A percentile compares a stretch with the other conserved stretches of the same genome.
phyloP scores from a whole-genome alignment of 192 early-diverging fungal species.

The Gryganskiella cystojenkinii region DNA sequence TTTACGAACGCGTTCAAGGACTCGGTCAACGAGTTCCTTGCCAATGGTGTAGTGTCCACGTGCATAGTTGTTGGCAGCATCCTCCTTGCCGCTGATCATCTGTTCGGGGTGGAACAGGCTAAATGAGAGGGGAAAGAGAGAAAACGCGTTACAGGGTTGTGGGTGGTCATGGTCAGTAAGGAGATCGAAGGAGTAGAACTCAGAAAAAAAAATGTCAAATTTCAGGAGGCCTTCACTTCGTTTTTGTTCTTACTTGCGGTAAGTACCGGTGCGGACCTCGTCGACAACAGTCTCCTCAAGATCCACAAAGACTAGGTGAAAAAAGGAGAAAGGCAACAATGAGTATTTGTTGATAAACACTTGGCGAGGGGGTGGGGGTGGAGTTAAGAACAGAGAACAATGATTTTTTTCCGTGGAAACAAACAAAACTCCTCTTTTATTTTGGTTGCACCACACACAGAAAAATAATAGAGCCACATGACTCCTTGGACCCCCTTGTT shows the following conservation, averaged over 20 bases:
- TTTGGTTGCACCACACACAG: too few relatives aligned
- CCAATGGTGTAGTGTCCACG: slow-evolving; percentile 99
- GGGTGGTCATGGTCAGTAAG: neutral
- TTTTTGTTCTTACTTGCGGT: slow-evolving; percentile 72
- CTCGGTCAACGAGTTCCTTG: slow-evolving; percentile 97
- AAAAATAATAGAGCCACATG: too few relatives aligned
- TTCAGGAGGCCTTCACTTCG: too few relatives aligned
- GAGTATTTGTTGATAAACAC: neutral
- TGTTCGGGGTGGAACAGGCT: slow-evolving; percentile 82
- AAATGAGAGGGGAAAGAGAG: neutral
- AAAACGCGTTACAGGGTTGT: neutral
- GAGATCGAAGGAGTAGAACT: too few relatives aligned
- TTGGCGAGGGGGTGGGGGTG: too few relatives aligned
- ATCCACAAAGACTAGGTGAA: slow-evolving; percentile 88
- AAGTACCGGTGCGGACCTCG: slow-evolving; percentile 98
- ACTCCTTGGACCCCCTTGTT: too few relatives aligned
- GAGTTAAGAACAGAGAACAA: too few relatives aligned
- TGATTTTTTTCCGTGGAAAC: too few relatives aligned
- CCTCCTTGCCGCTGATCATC: slow-evolving; percentile 99
- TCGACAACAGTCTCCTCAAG: slow-evolving; percentile 97
- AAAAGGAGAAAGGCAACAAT: neutral
- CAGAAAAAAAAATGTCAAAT: neutral
- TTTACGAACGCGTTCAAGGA: slow-evolving; percentile 97
- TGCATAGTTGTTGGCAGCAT: slow-evolving; percentile 99
- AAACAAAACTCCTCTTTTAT: too few relatives aligned